phyloP scores from a whole-genome alignment of 306 rosid genomes.

The Vigna nakashimae region DNA sequence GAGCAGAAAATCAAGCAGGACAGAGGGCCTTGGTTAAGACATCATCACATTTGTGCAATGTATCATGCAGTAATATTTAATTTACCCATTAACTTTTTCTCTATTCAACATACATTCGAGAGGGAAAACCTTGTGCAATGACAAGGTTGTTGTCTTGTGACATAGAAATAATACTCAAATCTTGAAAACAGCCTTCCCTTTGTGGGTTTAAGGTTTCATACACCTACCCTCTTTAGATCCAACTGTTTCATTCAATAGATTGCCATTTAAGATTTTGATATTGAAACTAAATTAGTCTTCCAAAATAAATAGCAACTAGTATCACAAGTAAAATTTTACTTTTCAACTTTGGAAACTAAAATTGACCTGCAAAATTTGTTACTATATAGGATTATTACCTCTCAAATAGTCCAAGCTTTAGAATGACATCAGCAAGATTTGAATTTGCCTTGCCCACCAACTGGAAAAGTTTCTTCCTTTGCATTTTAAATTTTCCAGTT shows the following conservation, averaged over 20 bases:
- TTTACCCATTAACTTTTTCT: conserved; percentile 1
- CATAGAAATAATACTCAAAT: not conserved
- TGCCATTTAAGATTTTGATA: conserved; percentile 11
- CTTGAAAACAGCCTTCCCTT: not conserved
- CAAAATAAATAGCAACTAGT: conserved; percentile 18
- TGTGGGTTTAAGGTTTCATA: not conserved
- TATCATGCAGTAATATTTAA: not conserved
- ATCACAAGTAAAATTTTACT: not conserved
- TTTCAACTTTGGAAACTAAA: conserved; percentile 5
- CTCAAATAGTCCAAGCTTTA: conserved; percentile 97
- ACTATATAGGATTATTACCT: conserved; percentile 60
- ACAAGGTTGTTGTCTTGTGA: not conserved
- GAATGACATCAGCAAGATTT: conserved; percentile 96
- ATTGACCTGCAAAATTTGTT: not conserved
- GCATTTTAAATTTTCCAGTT: conserved; percentile 93
- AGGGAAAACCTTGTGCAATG: not conserved
- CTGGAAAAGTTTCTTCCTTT: conserved; percentile 95
- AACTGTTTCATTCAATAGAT: not conserved
- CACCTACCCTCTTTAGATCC: not conserved
- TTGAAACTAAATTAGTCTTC: not conserved
- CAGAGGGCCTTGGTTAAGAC: too few relatives aligned
- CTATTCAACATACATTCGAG: not conserved
- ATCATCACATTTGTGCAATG: not conserved
- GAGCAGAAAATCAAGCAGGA: too few relatives aligned
- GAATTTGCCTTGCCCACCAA: conserved; percentile 99